Percentiles rank a stretch among this genome's conserved stretches.
Conservation (phyloP, 2,329 filamentous ascomycete species). For the Sporothrix humicola region DNA sequence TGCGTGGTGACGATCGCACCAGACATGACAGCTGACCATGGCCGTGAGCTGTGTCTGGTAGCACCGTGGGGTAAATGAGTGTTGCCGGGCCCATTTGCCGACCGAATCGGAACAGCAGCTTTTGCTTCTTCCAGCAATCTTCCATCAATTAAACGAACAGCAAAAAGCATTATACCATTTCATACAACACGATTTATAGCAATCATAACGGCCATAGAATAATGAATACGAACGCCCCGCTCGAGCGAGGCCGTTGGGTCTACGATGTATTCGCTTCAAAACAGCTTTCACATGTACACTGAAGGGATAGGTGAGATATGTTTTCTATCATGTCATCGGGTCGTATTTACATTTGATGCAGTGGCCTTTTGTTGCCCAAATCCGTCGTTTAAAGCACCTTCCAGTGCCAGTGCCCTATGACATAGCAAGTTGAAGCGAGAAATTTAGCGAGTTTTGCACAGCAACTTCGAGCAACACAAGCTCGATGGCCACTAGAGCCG, state of each 20-base stretch:
- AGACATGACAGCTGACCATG: neutral
- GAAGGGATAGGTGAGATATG: neutral
- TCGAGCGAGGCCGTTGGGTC: neutral
- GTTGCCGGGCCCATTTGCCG: neutral
- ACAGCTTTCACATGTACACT: neutral
- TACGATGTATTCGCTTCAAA: neutral
- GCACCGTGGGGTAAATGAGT: neutral
- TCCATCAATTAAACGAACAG: too few species aligned
- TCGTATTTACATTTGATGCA: conserved; percentile 6
- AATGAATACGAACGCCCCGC: conserved; percentile 1
- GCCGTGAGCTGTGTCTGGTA: neutral
- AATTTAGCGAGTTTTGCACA: neutral
- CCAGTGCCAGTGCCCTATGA: neutral
- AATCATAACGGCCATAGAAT: conserved; percentile 11
- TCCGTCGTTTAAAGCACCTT: neutral
- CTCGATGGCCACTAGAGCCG: neutral
- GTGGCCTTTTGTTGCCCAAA: neutral
- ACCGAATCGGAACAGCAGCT: too few species aligned
- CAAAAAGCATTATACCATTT: neutral
- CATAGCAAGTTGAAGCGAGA: conserved; percentile 29
- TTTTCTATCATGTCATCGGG: too few species aligned
- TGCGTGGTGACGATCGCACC: conserved; percentile 14
- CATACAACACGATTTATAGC: neutral
- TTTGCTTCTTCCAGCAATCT: too few species aligned
- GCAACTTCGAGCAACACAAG: neutral